These are phyloP conservation scores for Scopulariopsis brevicaulis DNA, from an alignment of 2,329 filamentous ascomycete species.

Conservation along the genomic window DNA sequence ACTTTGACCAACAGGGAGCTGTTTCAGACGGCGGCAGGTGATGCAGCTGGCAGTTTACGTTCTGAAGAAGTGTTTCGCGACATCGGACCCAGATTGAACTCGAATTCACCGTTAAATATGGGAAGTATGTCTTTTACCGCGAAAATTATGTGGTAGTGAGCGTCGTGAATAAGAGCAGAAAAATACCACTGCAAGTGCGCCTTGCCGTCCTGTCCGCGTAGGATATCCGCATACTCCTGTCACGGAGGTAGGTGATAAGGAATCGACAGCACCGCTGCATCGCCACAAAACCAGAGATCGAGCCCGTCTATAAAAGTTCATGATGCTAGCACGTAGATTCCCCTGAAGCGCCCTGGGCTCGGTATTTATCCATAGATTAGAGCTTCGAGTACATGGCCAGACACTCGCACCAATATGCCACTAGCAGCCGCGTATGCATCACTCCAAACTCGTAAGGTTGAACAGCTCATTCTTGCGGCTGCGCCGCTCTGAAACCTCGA, in stretches of 20 bases:
- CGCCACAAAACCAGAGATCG: neutral
- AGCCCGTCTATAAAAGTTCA: neutral
- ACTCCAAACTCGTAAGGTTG: conserved; percentile 61
- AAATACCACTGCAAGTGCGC: too few species aligned
- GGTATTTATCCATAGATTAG: neutral
- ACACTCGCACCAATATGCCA: neutral
- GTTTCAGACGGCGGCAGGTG: neutral
- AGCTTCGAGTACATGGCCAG: neutral
- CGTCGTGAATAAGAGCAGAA: too few species aligned
- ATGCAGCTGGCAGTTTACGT: neutral
- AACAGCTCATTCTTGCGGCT: conserved; percentile 46
- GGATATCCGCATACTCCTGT: too few species aligned
- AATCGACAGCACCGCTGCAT: neutral
- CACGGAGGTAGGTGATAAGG: neutral
- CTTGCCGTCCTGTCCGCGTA: too few species aligned
- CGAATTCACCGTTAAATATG: too few species aligned
- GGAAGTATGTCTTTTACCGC: too few species aligned
- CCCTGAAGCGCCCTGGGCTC: neutral
- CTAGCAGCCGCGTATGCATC: conserved; percentile 7
- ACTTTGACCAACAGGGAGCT: neutral
- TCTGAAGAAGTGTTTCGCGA: too few species aligned
- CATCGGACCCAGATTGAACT: too few species aligned
- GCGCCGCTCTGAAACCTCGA: conserved; percentile 65
- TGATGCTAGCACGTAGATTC: neutral
- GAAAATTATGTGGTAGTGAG: too few species aligned